phyloP scores from a whole-genome alignment of 768 basidiomycete species.

The Boletus tomentosulus region DNA sequence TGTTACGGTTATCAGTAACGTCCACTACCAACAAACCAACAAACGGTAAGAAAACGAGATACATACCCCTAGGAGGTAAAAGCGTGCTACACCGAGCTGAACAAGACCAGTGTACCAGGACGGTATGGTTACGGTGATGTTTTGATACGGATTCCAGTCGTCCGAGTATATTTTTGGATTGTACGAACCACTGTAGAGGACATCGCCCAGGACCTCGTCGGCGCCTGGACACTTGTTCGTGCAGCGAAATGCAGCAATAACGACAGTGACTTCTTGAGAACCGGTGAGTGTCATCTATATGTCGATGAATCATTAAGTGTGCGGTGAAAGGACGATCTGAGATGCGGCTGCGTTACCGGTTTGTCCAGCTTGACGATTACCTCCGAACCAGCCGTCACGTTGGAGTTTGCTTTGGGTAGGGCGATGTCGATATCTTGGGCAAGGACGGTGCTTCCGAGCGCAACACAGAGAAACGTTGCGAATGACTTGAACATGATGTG shows the following conservation, averaged over 20 bases:
- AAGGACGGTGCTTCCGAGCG: slow-evolving; percentile 20
- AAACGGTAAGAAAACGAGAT: not conserved
- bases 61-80: slow-evolving; percentile 9
- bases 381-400: slow-evolving; percentile 31
- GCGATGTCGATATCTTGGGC: slow-evolving; percentile 41
- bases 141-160: not conserved
- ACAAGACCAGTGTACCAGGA: not conserved
- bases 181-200: slow-evolving; percentile 13
- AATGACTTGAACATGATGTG: slow-evolving; percentile 11
- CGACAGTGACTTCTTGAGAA: slow-evolving; percentile 4
- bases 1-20: not conserved
- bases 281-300: not conserved
- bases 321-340: not conserved
- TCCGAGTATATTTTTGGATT: not conserved
- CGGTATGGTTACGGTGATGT: slow-evolving; percentile 8
- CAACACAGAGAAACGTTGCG: slow-evolving; percentile 1
- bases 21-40: not conserved
- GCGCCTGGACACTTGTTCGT: not conserved
- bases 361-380: slow-evolving; percentile 39
- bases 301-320: not conserved
- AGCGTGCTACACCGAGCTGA: slow-evolving; percentile 3
- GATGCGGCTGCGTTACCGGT: slow-evolving; percentile 25
- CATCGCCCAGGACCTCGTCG: not conserved
- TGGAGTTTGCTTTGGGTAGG: slow-evolving; percentile 30
- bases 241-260: slow-evolving; percentile 5